These are phyloP conservation scores for Collybia sordida DNA, from an alignment of 768 basidiomycete genomes.

Conservation along the genomic window DNA sequence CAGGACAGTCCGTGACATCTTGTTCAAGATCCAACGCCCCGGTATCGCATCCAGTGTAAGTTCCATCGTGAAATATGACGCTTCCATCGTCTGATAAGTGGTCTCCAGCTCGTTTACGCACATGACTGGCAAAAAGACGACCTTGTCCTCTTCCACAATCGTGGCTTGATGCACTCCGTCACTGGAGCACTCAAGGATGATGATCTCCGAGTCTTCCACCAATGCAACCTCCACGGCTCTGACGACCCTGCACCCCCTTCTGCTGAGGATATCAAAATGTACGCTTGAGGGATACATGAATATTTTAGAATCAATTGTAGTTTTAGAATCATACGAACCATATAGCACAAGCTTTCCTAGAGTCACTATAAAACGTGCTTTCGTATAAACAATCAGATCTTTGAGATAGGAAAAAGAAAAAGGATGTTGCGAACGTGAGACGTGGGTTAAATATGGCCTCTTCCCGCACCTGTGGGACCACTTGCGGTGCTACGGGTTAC, in stretches of 20 bases:
- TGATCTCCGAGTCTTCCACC: constrained; percentile 75
- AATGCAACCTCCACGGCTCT: constrained; percentile 85
- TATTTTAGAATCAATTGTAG: no score
- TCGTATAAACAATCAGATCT: no score
- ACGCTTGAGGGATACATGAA: constrained; percentile 34
- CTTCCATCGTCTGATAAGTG: not conserved
- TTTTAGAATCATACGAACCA: no score
- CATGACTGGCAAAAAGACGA: constrained; percentile 75
- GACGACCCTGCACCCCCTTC: constrained; percentile 68
- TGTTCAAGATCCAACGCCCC: constrained; percentile 88
- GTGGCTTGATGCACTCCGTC: constrained; percentile 78
- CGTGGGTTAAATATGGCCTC: no score
- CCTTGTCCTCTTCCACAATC: constrained; percentile 84
- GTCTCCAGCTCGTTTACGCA: constrained; percentile 70
- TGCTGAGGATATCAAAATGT: constrained; percentile 61
- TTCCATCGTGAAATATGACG: constrained; percentile 1
- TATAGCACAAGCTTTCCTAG: no score
- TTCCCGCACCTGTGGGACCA: no score
- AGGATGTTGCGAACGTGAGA: no score
- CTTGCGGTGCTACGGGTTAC: no score
- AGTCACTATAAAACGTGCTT: no score
- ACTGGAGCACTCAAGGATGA: constrained; percentile 69
- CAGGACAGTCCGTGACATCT: constrained; percentile 63
- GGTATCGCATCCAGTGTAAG: constrained; percentile 78
- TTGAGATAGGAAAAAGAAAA: no score